Base-by-base conservation (phyloP, 2,329 filamentous ascomycete genomes). In the Xylariaceae sp. region DNA sequence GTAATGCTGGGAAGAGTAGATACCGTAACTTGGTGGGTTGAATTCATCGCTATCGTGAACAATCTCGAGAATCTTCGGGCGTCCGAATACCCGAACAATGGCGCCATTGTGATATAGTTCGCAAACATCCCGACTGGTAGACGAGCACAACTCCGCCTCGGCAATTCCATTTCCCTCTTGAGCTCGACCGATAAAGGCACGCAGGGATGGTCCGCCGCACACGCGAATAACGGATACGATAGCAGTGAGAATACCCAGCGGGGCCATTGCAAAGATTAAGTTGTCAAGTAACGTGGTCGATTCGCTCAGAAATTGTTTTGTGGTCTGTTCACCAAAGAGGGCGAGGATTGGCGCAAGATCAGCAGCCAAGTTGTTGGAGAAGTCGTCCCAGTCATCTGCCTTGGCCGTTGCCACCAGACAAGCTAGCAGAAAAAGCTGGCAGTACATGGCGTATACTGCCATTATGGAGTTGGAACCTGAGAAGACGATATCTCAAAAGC, bases 131-230 rank as follows among this genome's bases (percentile, higher is more conserved):
- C 62, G 62, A 3, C 70, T 73, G 0, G 76, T 78, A 0, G 75
- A 78, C 0, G 75, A 72, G 63, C 73, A 75, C 0, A 79, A 58
- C 50, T 79, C 76, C 0, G 70, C 66, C 55, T 80, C 76, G 0
- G 66, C 71, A 0, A 57, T 62, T 0, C 69, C 72, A 0, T 61
- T 55, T 2, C 68, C 70, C 61, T 78, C 76, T 50, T 73, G 70
- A 0, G 74, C 70, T 48, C 75, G 60, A 0, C 77, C 76, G 9
- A 79, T 68, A 23, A 78, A 70, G 2, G 76, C 73, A 13, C 71
- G 62, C 1, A 65, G 70, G 0, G 68, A 35, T 1, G 42, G 58
- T 1, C 71, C 74, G 47, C 52, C 37, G 3, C 37, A 15, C 1
- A 54, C 52, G 4, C 73, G 67, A 47, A 74, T 73, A 0, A 64